Evolutionary conservation across 1,284 basidiomycete species (phyloP).

Genomic region (Marasmius oreades): DNA sequence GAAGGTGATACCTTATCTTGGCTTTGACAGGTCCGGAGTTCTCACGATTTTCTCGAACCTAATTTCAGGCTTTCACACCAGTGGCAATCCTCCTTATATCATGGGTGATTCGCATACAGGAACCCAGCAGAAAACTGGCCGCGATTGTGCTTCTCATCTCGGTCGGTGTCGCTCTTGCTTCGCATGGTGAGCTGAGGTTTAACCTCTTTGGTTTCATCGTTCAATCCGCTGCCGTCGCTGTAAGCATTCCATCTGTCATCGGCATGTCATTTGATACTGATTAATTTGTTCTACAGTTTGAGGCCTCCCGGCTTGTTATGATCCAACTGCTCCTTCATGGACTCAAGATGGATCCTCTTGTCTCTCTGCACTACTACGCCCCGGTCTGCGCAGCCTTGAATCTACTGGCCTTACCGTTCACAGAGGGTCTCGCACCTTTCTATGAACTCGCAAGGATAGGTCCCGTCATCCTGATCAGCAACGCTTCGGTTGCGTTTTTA

Average conservation of each 20-base stretch:
- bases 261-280: slow-evolving; percentile 4
- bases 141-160: slow-evolving; percentile 93
- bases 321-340: slow-evolving; percentile 95
- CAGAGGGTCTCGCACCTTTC: slow-evolving; percentile 89
- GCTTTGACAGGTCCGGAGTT: not conserved
- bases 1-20: slow-evolving; percentile 53
- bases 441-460: slow-evolving; percentile 71
- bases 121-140: slow-evolving; percentile 79
- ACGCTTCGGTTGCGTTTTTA: slow-evolving; percentile 87
- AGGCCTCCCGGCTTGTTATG: slow-evolving; percentile 91
- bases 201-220: slow-evolving; percentile 84
- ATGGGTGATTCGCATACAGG: slow-evolving; percentile 86
- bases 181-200: slow-evolving; percentile 85
- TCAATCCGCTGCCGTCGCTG: slow-evolving; percentile 77
- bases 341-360: slow-evolving; percentile 95
- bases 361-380: slow-evolving; percentile 94
- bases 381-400: slow-evolving; percentile 95
- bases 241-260: slow-evolving; percentile 34
- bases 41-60: not conserved
- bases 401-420: slow-evolving; percentile 79
- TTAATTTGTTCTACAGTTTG: slow-evolving; percentile 48
- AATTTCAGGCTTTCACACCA: slow-evolving; percentile 83
- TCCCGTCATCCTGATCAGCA: slow-evolving; percentile 75
- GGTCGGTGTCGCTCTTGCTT: slow-evolving; percentile 83
- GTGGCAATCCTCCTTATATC: slow-evolving; percentile 96